Base-by-base conservation (phyloP, 306 rosid species). In the Prunus armeniaca region DNA sequence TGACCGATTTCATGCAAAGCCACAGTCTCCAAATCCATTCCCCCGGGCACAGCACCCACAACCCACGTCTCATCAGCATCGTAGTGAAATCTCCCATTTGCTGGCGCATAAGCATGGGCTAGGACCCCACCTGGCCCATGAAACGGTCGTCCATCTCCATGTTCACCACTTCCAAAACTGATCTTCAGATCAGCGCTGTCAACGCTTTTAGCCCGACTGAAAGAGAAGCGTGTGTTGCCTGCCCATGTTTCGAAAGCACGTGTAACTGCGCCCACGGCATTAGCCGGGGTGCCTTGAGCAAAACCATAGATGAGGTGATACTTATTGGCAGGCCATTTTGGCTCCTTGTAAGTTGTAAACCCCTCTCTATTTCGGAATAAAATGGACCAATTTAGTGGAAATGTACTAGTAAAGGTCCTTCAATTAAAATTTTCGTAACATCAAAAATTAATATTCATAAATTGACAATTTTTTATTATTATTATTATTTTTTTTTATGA, bases 1-100 rank as follows among this genome's bases (percentile, higher is more conserved):
- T 85, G 86, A 2, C 86, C 88, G 0, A 82, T 78, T 27, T 85
- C 88, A 61, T 85, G 88, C 84, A 85, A 54, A 9, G 82, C 72
- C 52, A 85, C 77, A 0, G 82, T 74, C 49, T 85, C 80, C 47
- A 78, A n/a, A 17, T 85, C 88, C 51, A 34, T 34, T 34, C 41
- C 41, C 49, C 28, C 2, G 0, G 8, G 41, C 41, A 34, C 18
- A 20, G 57, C 60, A 1, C 79, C 78, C 14, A 51, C 57, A 0
- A 63, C 60, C 86, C 86, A 85, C 0, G 1, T 0, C 46, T 78
- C 88, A 9, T 82, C 86, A 0, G 64, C 75, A 12, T 85, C 84
- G 13, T 22, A 85, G 18, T 82, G 86, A 4, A 82, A 25, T 72
- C 74, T 64, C 52, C 88, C 88, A 24, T 72, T 71, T 4, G 74